phyloP scores from a whole-genome alignment of 1,284 basidiomycete genomes.

The Malassezia restricta region DNA sequence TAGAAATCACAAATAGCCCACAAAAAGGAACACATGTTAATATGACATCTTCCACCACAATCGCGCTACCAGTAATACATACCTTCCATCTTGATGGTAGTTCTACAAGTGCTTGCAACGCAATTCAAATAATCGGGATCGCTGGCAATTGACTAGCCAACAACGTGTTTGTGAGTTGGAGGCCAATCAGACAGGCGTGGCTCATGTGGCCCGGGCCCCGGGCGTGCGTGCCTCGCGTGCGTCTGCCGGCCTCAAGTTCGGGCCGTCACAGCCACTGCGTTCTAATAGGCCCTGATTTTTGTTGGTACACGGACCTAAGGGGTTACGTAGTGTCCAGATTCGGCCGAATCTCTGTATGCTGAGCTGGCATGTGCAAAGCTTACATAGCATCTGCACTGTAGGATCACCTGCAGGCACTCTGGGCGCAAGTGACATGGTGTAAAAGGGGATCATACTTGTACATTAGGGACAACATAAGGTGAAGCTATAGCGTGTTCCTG shows the following conservation, averaged over 20 bases:
- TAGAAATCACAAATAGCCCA: constrained; percentile 6
- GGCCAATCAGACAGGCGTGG: constrained; percentile 4
- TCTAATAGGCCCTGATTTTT: background rate
- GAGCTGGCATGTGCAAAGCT: background rate
- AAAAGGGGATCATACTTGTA: background rate
- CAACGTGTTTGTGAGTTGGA: background rate
- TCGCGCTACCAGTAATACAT: background rate
- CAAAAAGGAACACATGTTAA: background rate
- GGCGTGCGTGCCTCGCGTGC: background rate
- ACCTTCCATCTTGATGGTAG: constrained; percentile 15
- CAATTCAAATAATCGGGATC: constrained; percentile 1
- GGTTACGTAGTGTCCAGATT: background rate
- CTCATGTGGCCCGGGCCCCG: background rate
- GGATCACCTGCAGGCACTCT: background rate
- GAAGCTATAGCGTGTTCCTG: constrained; percentile 4
- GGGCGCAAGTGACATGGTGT: no score
- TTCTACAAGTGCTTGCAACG: background rate
- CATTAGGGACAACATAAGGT: background rate
- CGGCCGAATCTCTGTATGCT: background rate
- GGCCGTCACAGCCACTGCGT: background rate
- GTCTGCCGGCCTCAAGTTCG: background rate
- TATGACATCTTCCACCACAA: background rate
- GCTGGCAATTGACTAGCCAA: constrained; percentile 2
- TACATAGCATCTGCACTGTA: background rate
- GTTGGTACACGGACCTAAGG: background rate